Evolutionary conservation across 108 stramenopile genomes (phyloP).

Genomic region (Thalassiosira profunda): DNA sequence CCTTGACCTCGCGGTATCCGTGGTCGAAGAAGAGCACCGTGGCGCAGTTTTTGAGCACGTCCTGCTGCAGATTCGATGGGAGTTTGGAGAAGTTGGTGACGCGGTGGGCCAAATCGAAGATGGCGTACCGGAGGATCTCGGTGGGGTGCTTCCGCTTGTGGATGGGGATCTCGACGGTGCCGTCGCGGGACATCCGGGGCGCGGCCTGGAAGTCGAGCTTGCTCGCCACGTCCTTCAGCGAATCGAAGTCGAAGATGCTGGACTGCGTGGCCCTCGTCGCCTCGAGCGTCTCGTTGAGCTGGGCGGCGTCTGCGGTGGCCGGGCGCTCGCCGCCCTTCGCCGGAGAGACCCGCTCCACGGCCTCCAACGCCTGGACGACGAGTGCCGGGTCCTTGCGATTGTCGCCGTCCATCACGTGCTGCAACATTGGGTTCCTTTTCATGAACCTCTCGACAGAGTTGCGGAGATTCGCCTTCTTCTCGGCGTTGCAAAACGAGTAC

Average conservation of each 20-base stretch:
- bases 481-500: too few species aligned
- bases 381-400: too few species aligned
- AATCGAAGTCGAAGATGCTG: constrained; percentile 1
- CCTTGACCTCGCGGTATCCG: background rate
- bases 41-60: background rate
- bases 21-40: constrained; percentile 3
- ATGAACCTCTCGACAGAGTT: too few species aligned
- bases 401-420: too few species aligned
- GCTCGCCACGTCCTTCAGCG: background rate
- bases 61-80: background rate
- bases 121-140: background rate
- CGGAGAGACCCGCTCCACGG: too few species aligned
- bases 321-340: too few species aligned
- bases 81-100: background rate
- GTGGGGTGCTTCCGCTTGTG: background rate
- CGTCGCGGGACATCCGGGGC: constrained; percentile 1
- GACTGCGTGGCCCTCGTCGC: too few species aligned
- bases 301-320: too few species aligned
- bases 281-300: too few species aligned
- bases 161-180: background rate
- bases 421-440: too few species aligned
- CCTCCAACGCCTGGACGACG: too few species aligned
- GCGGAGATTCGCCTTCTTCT: too few species aligned
- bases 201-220: background rate
- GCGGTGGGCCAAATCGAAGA: background rate